These are phyloP conservation scores for Tricholoma sp. DNA, from an alignment of 768 basidiomycete genomes.

Conservation along the genomic window DNA sequence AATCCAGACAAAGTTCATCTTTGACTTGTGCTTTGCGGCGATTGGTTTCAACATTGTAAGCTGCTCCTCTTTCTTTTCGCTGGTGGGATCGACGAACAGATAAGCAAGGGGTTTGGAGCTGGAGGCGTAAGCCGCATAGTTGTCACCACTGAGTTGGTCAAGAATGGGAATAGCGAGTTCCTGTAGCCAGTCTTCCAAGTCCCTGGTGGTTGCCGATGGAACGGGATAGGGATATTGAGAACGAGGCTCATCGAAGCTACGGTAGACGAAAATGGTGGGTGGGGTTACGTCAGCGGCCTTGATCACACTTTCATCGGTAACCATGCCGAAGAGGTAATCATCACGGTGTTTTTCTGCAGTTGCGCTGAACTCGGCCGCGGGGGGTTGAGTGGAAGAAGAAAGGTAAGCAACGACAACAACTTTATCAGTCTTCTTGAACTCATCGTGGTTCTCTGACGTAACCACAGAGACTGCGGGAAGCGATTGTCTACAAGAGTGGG, in stretches of 20 bases:
- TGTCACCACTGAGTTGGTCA: conserved; percentile 91
- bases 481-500: conserved; percentile 56
- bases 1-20: conserved; percentile 97
- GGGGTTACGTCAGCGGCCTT: conserved; percentile 68
- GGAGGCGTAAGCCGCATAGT: conserved; percentile 79
- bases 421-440: conserved; percentile 87
- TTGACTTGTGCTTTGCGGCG: conserved; percentile 76
- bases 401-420: conserved; percentile 87
- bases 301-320: conserved; percentile 65
- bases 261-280: conserved; percentile 89
- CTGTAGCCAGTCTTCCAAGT: conserved; percentile 73
- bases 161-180: conserved; percentile 83
- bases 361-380: conserved; percentile 68
- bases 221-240: conserved; percentile 63
- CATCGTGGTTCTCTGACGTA: conserved; percentile 67
- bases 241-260: conserved; percentile 82
- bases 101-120: conserved; percentile 89
- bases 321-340: conserved; percentile 86
- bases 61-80: conserved; percentile 55
- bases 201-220: conserved; percentile 47
- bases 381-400: conserved; percentile 62
- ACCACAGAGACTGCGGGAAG: conserved; percentile 89
- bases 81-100: conserved; percentile 83
- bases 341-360: conserved; percentile 88
- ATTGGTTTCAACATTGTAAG: conserved; percentile 69